Conservation (phyloP, 305 asterid species). For the Coffea humblotiana region DNA sequence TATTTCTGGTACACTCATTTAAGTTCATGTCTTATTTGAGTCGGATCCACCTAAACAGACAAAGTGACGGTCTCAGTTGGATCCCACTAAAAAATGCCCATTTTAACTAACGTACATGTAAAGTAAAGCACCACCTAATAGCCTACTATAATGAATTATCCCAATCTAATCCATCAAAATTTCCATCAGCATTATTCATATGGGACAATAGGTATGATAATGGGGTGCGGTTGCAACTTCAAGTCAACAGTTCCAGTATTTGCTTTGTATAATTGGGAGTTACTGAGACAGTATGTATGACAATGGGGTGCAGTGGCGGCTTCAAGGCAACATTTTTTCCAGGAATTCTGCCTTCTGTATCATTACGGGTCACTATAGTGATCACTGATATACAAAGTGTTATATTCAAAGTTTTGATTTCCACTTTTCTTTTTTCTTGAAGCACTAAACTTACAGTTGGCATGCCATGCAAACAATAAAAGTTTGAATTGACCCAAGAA, state of each 20-base stretch:
- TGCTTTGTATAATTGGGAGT: not conserved
- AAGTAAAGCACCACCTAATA: conserved; percentile 1
- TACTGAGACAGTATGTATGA: not conserved
- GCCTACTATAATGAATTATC: not conserved
- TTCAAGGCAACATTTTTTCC: not conserved
- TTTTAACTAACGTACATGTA: conserved; percentile 9
- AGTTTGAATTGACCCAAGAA: no score
- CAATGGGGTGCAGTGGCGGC: not conserved
- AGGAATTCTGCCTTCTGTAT: not conserved
- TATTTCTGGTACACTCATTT: not conserved
- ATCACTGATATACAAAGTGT: no score
- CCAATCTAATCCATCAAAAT: not conserved
- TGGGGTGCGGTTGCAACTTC: conserved; percentile 3
- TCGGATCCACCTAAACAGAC: conserved; percentile 28
- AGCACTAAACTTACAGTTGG: not conserved
- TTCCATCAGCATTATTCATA: not conserved
- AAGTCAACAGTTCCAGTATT: conserved; percentile 1
- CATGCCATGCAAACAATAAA: no score
- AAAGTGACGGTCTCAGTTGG: conserved; percentile 14
- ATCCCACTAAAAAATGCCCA: conserved; percentile 17
- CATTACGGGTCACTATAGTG: not conserved
- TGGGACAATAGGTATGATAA: not conserved
- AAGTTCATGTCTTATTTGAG: not conserved
- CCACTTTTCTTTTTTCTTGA: no score
- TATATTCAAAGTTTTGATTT: no score